These are phyloP conservation scores for Penstemon barbatus DNA, from an alignment of 257 asterid species.

Conservation along the genomic window DNA sequence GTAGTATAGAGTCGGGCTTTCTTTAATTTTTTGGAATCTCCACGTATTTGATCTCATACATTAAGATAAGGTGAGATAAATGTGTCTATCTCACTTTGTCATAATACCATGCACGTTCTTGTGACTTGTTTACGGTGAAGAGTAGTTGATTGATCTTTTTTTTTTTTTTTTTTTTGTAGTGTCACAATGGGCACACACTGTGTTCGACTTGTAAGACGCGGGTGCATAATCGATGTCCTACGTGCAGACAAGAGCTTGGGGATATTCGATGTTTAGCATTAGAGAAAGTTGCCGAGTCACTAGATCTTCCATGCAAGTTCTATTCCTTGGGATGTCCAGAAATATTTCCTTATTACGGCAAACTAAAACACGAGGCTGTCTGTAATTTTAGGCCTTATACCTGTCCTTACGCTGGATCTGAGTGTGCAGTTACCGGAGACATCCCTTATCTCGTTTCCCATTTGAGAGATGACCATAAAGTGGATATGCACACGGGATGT, in stretches of 20 bases:
- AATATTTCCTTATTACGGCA: constrained; percentile 79
- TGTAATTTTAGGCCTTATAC: constrained; percentile 71
- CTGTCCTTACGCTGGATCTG: constrained; percentile 87
- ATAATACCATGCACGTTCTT: background rate
- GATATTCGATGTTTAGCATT: constrained; percentile 79
- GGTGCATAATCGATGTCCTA: constrained; percentile 78
- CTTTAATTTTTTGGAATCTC: too few relatives aligned
- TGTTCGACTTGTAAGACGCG: constrained; percentile 72
- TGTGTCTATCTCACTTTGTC: too few relatives aligned
- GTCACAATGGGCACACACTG: constrained; percentile 58
- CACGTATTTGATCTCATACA: too few relatives aligned
- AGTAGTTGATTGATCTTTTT: background rate
- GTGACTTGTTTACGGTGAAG: background rate
- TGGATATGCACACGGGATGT: constrained; percentile 88
- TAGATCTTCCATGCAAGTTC: constrained; percentile 77
- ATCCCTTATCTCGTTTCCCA: constrained; percentile 75
- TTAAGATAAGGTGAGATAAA: too few relatives aligned
- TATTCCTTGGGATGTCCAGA: constrained; percentile 70
- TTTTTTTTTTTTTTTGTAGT: constrained; percentile 32
- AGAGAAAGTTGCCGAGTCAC: constrained; percentile 75
- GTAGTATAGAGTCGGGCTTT: too few relatives aligned
- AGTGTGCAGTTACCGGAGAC: constrained; percentile 68
- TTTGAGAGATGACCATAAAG: constrained; percentile 79
- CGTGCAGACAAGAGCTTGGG: constrained; percentile 83
- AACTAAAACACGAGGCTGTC: constrained; percentile 68